A percentile compares a stretch with the other conserved stretches of the same genome.
Evolutionary conservation across 257 asterid species (phyloP).

Genomic region (Petrea volubilis): DNA sequence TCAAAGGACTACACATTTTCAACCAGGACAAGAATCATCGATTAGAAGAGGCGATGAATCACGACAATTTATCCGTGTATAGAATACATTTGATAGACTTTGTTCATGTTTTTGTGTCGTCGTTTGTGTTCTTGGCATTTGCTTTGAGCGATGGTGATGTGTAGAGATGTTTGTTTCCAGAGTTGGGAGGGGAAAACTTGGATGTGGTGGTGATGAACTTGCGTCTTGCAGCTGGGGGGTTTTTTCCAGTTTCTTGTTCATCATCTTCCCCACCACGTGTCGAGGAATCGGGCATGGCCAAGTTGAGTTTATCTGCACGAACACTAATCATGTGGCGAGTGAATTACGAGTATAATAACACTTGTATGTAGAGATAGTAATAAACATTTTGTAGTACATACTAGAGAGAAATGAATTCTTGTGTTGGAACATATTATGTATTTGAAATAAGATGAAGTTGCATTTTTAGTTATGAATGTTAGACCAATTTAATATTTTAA

Average conservation of each 20-base stretch:
- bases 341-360: no score
- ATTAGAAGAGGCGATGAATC: no score
- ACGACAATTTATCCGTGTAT: slow-evolving; percentile 37
- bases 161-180: slow-evolving; percentile 47
- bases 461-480: no score
- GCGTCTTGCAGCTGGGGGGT: slow-evolving; percentile 59
- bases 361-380: no score
- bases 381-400: no score
- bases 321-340: no score
- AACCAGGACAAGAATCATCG: slow-evolving; percentile 23
- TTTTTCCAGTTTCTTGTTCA: slow-evolving; percentile 57
- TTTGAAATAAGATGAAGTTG: no score
- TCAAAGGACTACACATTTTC: slow-evolving; percentile 51
- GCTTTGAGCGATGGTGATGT: slow-evolving; percentile 58
- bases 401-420: no score
- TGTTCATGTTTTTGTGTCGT: slow-evolving; percentile 51
- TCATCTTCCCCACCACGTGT: slow-evolving; percentile 58
- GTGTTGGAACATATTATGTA: no score
- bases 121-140: slow-evolving; percentile 50
- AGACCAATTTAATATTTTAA: no score
- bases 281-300: slow-evolving; percentile 66
- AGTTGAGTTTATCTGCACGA: no score
- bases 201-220: slow-evolving; percentile 51
- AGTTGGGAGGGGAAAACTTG: slow-evolving; percentile 35
- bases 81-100: slow-evolving; percentile 41